Evolutionary conservation across 225 moss, liverwort and hornwort species (phyloP).

Genomic region (Bryum argenteum): DNA sequence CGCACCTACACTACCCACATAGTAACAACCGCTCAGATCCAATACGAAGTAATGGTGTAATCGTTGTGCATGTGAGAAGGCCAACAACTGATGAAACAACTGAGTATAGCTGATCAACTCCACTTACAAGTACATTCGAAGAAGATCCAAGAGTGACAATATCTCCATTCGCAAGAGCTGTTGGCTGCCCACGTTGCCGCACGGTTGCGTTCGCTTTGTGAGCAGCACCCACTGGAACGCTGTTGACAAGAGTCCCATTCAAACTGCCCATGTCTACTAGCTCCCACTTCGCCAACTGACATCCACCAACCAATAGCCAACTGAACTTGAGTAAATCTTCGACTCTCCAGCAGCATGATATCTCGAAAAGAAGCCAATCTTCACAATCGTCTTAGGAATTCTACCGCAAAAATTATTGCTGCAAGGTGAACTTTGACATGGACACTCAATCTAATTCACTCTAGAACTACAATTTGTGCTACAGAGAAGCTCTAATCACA

Average conservation of each 20-base stretch:
- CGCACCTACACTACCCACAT: constrained; percentile 66
- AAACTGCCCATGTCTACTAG: constrained; percentile 93
- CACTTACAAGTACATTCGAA: constrained; percentile 79
- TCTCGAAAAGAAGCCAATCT: too few species aligned
- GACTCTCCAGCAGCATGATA: background rate
- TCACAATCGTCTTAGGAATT: too few species aligned
- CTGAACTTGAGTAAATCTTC: constrained; percentile 19
- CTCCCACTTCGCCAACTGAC: constrained; percentile 88
- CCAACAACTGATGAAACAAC: background rate
- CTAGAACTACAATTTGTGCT: too few species aligned
- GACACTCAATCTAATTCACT: too few species aligned
- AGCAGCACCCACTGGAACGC: constrained; percentile 67
- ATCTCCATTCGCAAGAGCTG: constrained; percentile 78
- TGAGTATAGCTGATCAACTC: constrained; percentile 4
- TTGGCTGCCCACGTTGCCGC: constrained; percentile 75
- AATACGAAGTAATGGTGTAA: constrained; percentile 7
- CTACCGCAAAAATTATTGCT: too few species aligned
- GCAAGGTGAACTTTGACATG: too few species aligned
- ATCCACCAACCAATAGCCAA: constrained; percentile 34
- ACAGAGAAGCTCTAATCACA: too few species aligned
- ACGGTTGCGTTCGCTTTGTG: constrained; percentile 59
- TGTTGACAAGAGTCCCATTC: constrained; percentile 89
- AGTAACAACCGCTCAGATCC: constrained; percentile 38
- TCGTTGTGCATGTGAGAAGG: background rate
- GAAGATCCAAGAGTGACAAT: constrained; percentile 80